Base-by-base conservation (phyloP, 352 stramenopile species). In the Aphanomyces euteiches region DNA sequence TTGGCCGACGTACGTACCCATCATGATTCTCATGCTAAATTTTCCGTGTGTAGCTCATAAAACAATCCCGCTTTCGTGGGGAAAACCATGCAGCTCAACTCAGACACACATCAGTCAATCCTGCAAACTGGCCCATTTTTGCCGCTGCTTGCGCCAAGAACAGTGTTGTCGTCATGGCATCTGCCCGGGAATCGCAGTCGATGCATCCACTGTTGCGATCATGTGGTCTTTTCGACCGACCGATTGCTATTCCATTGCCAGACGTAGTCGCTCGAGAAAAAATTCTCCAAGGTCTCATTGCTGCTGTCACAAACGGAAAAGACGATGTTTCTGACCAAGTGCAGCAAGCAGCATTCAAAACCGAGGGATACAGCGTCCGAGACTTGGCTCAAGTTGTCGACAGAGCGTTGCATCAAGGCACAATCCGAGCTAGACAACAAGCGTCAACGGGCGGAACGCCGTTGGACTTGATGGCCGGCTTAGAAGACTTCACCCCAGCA, bases 401-500 rank as follows among this genome's bases (percentile, higher is more conserved):
- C 57, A 79, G 87, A 21, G 68, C 85, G 4, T 73, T 92, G 21
- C 87, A 94, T 70, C 82, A 87, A 45, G 79, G 77, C 63, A 79
- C 90, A 47, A 80, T 85, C 38, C 82, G 13, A 64, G 57, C 12
- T 17, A 39, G n/a, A 17, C 40, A 15, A 3, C 28, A n/a, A 58
- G 40, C 5, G 38, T 56, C 1, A 50, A 66, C 38, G n/a, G 38
- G 21, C 3, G 12, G 10, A 19, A 21, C 8, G 28, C 28, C 64
- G 64, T 77, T 57, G 38, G 87, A 96, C 73, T 90, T 94, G 58
- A 78, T 86, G 10, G 80, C 90, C 5, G 87, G 81, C 2, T 77
- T 96, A 28, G 75, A 87, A 58, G 82, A 81, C 2, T 96, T 96
- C 69, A 87, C 92, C 61, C 84, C 89, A 0, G 90, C 89, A 15